Evolutionary conservation across 495 filamentous ascomycete genomes (phyloP), one percentile per base, ranked within the genome.

Genomic region (Hypoxylon trugodes): DNA sequence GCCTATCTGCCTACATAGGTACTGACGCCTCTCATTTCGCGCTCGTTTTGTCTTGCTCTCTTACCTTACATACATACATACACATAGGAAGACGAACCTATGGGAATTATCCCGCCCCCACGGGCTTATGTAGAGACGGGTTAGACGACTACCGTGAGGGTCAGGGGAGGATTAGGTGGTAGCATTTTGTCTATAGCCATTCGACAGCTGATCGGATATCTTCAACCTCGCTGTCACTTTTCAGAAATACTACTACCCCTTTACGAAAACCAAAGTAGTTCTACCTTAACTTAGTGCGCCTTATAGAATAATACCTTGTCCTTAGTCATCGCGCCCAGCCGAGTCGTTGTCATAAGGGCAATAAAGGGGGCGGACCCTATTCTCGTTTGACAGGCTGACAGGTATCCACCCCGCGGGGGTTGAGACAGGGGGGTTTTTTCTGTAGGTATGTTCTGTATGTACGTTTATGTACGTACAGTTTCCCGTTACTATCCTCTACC

Each of bases 401-500:
- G 48, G 61, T 51, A 65, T 46, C 36, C 40, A 54, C 53, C 53
- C 21, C 19, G 54, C 49, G 26, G 54, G 54, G 54, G 24, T 26
- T 49, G 48, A 42, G 48, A 28, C 26, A 47, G 16, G 43, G 47
- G 54, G 25, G 37, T 38, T 19, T 48, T 48, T 32, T 32, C 26
- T 12, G n/a, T n/a, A n/a, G n/a, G n/a, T n/a, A n/a, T n/a, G n/a
- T n/a, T n/a, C n/a, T n/a, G n/a, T n/a, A n/a, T 2, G 6, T 4
- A 10, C 15, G 21, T 3, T 12, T 49, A 25, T 16, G 32, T 33
- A 54, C 26, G 12, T 41, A 37, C 1, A 35, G 19, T 59, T 45
- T 26, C 33, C 30, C 45, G 19, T 48, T 8, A 7, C 8, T 33
- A 33, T 21, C 15, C 28, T 32, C 25, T 18, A 26, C 28, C 43